A percentile compares a stretch with the other conserved stretches of the same genome.
phyloP scores from a whole-genome alignment of 306 rosid species.

The Mimosa pudica region DNA sequence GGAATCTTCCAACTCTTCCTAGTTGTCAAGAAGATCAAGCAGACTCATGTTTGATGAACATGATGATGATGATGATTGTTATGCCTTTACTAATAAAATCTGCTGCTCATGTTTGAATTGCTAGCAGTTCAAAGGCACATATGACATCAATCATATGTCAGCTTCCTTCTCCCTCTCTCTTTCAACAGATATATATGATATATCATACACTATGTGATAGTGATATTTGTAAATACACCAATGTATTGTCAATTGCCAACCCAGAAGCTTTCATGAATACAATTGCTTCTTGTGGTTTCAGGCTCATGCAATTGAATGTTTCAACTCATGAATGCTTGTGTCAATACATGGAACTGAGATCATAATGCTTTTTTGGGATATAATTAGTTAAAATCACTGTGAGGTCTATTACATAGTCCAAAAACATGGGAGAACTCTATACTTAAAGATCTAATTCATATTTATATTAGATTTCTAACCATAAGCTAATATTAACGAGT shows the following conservation, averaged over 20 bases:
- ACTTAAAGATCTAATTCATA: not conserved
- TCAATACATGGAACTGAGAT: not conserved
- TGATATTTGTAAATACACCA: conserved; percentile 37
- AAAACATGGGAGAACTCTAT: too few relatives aligned
- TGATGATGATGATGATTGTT: conserved; percentile 4
- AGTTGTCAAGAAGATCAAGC: conserved; percentile 16
- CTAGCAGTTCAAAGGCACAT: conserved; percentile 28
- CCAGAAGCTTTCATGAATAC: conserved; percentile 18
- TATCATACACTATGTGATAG: not conserved
- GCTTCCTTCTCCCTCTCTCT: conserved; percentile 10
- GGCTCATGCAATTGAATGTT: not conserved
- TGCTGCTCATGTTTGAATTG: conserved; percentile 29
- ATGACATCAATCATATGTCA: conserved; percentile 28
- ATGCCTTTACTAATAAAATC: conserved; percentile 29
- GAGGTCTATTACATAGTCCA: too few relatives aligned
- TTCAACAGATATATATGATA: conserved; percentile 15
- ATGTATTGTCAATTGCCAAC: conserved; percentile 26
- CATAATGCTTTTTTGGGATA: not conserved
- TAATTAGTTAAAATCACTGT: too few relatives aligned
- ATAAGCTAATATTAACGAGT: not conserved
- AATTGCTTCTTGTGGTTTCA: conserved; percentile 5
- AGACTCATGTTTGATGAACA: conserved; percentile 13
- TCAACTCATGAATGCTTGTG: not conserved
- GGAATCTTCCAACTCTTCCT: conserved; percentile 44
- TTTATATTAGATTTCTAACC: not conserved